phyloP scores from a whole-genome alignment of 768 basidiomycete genomes.

The Agrocybe praecox region DNA sequence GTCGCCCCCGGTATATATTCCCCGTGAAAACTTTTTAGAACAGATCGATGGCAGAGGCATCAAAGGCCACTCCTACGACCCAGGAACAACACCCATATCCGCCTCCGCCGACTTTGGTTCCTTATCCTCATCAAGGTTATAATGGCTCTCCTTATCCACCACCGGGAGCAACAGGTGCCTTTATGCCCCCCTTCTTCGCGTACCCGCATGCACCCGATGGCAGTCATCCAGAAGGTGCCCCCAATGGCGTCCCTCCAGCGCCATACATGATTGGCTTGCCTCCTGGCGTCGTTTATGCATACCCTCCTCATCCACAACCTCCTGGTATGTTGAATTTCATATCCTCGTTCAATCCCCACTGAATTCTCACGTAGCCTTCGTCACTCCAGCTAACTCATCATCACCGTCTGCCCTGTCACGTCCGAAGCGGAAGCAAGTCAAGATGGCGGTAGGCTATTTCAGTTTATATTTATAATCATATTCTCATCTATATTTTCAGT shows the following conservation, averaged over 20 bases:
- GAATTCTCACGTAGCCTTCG: constrained; percentile 24
- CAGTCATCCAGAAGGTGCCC: constrained; percentile 34
- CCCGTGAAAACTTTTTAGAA: neutral
- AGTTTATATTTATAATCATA: neutral
- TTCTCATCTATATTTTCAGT: constrained; percentile 34
- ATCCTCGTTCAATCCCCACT: constrained; percentile 11
- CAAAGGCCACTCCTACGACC: constrained; percentile 26
- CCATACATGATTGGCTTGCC: constrained; percentile 43
- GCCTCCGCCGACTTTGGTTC: constrained; percentile 28
- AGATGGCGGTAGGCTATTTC: constrained; percentile 64
- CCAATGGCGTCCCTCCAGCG: constrained; percentile 32
- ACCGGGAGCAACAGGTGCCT: constrained; percentile 35
- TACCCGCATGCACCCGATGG: constrained; percentile 45
- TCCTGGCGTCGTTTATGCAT: constrained; percentile 47
- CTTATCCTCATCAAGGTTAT: constrained; percentile 34
- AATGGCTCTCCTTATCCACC: constrained; percentile 33
- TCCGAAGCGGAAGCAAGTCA: constrained; percentile 85
- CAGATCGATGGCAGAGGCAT: constrained; percentile 40
- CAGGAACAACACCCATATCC: constrained; percentile 34
- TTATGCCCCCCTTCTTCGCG: constrained; percentile 41
- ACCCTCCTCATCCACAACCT: constrained; percentile 40
- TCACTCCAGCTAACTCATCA: constrained; percentile 26
- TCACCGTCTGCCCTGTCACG: constrained; percentile 33
- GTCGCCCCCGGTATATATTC: neutral
- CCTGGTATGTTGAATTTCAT: constrained; percentile 31